Evolutionary conservation across 257 asterid genomes (phyloP).

Genomic region (Solanum clarkiae): DNA sequence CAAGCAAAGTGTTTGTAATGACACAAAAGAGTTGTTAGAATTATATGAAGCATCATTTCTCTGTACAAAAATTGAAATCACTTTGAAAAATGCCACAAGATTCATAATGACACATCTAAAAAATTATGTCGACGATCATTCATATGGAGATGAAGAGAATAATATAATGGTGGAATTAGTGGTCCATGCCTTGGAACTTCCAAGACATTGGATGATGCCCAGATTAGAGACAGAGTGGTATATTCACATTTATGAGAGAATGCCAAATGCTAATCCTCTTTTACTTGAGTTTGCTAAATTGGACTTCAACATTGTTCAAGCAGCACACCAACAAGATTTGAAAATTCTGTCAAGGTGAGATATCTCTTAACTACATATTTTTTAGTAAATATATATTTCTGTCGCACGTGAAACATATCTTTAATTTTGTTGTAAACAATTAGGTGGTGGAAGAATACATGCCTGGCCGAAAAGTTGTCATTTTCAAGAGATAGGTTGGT

Average conservation of each 20-base stretch:
- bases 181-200: background rate
- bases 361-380: too few relatives aligned
- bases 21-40: slow-evolving; percentile 20
- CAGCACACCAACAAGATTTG: background rate
- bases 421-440: too few relatives aligned
- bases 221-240: background rate
- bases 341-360: background rate
- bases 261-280: background rate
- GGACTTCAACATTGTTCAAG: slow-evolving; percentile 8
- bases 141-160: background rate
- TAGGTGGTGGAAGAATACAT: slow-evolving; percentile 1
- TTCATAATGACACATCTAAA: background rate
- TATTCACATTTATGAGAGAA: background rate
- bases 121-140: background rate
- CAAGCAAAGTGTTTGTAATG: slow-evolving; percentile 4
- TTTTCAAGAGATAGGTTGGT: slow-evolving; percentile 1
- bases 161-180: background rate
- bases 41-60: slow-evolving; percentile 41
- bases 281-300: background rate
- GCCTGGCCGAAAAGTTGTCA: background rate
- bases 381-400: too few relatives aligned
- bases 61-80: slow-evolving; percentile 9
- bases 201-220: background rate
- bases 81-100: slow-evolving; percentile 17
- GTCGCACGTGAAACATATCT: too few relatives aligned